Conservation (phyloP, 345 rosid species). For the Salix udensis region DNA sequence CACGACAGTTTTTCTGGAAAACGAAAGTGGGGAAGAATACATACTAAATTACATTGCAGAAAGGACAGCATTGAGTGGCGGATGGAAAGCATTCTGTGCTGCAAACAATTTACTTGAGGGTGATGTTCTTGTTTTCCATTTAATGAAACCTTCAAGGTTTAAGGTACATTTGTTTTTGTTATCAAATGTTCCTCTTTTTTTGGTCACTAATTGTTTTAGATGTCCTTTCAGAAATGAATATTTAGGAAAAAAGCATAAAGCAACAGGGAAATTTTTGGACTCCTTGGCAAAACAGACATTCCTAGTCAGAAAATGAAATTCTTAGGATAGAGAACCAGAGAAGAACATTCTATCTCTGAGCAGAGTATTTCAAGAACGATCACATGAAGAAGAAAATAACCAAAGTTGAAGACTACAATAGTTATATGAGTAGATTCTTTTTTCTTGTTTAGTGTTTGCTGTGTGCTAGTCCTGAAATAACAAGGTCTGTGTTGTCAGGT, state of each 20-base stretch:
- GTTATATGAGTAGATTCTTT: background rate
- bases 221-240: background rate
- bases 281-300: background rate
- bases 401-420: background rate
- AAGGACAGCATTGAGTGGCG: constrained; percentile 48
- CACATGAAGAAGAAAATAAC: background rate
- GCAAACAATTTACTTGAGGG: constrained; percentile 36
- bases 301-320: background rate
- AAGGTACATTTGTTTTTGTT: constrained; percentile 28
- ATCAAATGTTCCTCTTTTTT: background rate
- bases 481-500: background rate
- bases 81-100: constrained; percentile 45
- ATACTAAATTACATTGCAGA: constrained; percentile 37
- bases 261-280: background rate
- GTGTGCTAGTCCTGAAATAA: background rate
- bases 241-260: constrained; percentile 1
- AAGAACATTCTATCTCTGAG: background rate
- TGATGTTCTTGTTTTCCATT: constrained; percentile 46
- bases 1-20: constrained; percentile 27
- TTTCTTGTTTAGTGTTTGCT: background rate
- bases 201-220: background rate
- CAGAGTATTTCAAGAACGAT: background rate
- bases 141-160: constrained; percentile 34
- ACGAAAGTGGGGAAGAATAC: constrained; percentile 34
- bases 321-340: background rate